Conservation (phyloP, 768 basidiomycete genomes). For the Zangia roseola region DNA sequence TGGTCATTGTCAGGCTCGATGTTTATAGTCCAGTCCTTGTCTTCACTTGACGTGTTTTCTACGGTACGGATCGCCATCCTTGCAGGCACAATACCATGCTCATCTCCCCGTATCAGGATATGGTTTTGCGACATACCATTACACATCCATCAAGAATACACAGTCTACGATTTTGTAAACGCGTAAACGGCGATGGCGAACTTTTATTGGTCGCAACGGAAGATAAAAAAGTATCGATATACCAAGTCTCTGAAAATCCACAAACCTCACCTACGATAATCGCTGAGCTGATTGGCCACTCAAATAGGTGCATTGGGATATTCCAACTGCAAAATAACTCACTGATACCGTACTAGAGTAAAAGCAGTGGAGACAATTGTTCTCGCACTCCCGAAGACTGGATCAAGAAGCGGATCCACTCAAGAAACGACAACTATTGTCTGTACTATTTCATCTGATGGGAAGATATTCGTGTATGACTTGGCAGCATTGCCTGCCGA, state of each 20-base stretch:
- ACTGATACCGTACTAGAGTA: constrained; percentile 47
- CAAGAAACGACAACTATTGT: constrained; percentile 56
- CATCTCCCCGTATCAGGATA: constrained; percentile 49
- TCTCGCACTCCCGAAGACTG: constrained; percentile 51
- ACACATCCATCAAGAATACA: constrained; percentile 83
- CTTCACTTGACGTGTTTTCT: constrained; percentile 78
- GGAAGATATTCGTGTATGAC: constrained; percentile 77
- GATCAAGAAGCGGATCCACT: constrained; percentile 8
- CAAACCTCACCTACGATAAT: constrained; percentile 53
- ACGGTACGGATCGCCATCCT: constrained; percentile 46
- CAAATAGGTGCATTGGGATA: constrained; percentile 63
- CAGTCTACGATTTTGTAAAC: constrained; percentile 71
- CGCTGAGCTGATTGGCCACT: constrained; percentile 76
- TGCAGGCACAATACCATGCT: background rate
- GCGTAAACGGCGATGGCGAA: constrained; percentile 56
- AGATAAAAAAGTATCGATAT: constrained; percentile 84
- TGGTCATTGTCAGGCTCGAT: constrained; percentile 79
- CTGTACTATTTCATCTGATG: constrained; percentile 87
- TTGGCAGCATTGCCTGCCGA: constrained; percentile 47
- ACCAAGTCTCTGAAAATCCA: constrained; percentile 52
- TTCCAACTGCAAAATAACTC: background rate
- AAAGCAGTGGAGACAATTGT: constrained; percentile 73
- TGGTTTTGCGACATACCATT: constrained; percentile 73
- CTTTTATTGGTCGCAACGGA: constrained; percentile 84
- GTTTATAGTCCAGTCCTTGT: constrained; percentile 78